Percentiles rank a stretch among this genome's conserved stretches.
These are phyloP conservation scores for Cladosporium austrohemisphaericum DNA, from an alignment of 2,329 filamentous ascomycete genomes.

Conservation along the genomic window DNA sequence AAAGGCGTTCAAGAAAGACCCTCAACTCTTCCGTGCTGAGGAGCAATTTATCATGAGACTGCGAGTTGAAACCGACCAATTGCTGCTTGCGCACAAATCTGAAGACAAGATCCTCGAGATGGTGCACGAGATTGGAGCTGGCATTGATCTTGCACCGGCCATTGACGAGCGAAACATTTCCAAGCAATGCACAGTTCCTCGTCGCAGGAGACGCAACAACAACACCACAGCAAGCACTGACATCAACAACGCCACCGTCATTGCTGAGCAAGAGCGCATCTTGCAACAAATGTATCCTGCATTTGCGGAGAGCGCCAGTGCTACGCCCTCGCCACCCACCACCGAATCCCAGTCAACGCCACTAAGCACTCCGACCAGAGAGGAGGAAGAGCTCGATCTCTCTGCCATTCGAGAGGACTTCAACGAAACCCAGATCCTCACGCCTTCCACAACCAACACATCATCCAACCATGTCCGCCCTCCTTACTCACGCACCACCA, in stretches of 20 bases:
- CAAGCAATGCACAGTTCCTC: slow-evolving; percentile 45
- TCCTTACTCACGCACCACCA: slow-evolving; percentile 23
- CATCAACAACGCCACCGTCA: slow-evolving; percentile 35
- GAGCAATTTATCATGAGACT: slow-evolving; percentile 64
- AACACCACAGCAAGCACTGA: slow-evolving; percentile 31
- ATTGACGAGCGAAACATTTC: slow-evolving; percentile 62
- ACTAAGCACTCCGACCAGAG: slow-evolving; percentile 22
- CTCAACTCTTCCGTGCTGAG: slow-evolving; percentile 43
- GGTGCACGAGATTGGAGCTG: slow-evolving; percentile 67
- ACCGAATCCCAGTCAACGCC: background rate
- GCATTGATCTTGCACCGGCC: slow-evolving; percentile 66
- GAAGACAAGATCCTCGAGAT: slow-evolving; percentile 64
- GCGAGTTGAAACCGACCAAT: slow-evolving; percentile 69
- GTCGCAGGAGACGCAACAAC: slow-evolving; percentile 37
- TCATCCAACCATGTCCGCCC: slow-evolving; percentile 21
- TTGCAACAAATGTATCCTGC: slow-evolving; percentile 46
- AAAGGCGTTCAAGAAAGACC: slow-evolving; percentile 44
- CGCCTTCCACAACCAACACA: slow-evolving; percentile 8
- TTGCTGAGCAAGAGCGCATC: slow-evolving; percentile 48
- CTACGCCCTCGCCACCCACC: background rate
- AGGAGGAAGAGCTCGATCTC: slow-evolving; percentile 36
- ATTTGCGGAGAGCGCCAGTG: slow-evolving; percentile 29
- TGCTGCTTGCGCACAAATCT: slow-evolving; percentile 63
- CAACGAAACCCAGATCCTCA: background rate
- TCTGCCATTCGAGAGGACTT: slow-evolving; percentile 33